A percentile compares a stretch with the other conserved stretches of the same genome.
Conservation (phyloP, 495 filamentous ascomycete genomes). For the Paragyromitra xinjiangensis region DNA sequence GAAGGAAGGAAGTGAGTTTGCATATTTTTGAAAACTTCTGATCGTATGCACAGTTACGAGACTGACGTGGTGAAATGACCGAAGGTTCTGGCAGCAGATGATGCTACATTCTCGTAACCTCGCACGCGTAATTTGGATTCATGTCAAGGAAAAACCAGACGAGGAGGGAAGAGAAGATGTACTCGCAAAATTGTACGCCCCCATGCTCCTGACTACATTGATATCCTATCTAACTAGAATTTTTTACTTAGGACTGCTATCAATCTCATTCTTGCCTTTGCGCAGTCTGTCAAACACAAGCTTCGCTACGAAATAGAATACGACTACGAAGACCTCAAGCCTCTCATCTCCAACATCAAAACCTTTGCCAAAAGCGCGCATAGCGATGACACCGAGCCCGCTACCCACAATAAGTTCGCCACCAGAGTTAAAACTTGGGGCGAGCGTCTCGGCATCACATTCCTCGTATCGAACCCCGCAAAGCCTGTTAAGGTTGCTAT, state of each 20-base stretch:
- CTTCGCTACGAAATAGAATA: conserved; percentile 89
- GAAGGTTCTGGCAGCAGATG: conserved; percentile 74
- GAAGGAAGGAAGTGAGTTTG: conserved; percentile 53
- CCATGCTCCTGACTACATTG: conserved; percentile 25
- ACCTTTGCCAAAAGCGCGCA: conserved; percentile 77
- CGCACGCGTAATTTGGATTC: conserved; percentile 80
- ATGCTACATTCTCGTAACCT: conserved; percentile 76
- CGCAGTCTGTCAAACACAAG: conserved; percentile 79
- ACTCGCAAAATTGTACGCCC: conserved; percentile 70
- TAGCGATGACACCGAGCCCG: conserved; percentile 58
- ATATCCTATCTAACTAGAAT: conserved; percentile 56
- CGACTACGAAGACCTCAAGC: conserved; percentile 72
- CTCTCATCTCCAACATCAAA: conserved; percentile 68
- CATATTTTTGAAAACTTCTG: neutral
- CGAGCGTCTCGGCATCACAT: conserved; percentile 74
- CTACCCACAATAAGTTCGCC: conserved; percentile 59
- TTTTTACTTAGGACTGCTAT: conserved; percentile 65
- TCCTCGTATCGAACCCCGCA: conserved; percentile 75
- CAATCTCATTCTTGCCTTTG: conserved; percentile 82
- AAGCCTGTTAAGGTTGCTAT: conserved; percentile 74
- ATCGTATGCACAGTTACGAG: conserved; percentile 62
- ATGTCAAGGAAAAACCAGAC: conserved; percentile 72
- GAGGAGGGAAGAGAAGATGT: conserved; percentile 72
- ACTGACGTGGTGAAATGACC: conserved; percentile 70
- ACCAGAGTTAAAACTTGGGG: conserved; percentile 68